These are phyloP conservation scores for Royoungia palumana DNA, from an alignment of 768 basidiomycete genomes.

Conservation along the genomic window DNA sequence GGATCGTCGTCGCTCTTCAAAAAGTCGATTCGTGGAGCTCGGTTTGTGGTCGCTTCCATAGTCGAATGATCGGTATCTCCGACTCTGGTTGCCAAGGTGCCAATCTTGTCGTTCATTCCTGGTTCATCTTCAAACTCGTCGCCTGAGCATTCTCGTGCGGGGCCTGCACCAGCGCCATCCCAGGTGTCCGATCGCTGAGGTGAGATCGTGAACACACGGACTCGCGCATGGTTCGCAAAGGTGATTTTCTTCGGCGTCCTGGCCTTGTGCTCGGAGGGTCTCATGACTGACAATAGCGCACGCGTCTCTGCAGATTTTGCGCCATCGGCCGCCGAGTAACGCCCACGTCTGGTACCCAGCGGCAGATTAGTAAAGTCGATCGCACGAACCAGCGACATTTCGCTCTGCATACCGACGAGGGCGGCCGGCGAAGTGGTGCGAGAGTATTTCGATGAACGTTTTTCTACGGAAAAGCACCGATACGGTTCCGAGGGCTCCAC, in stretches of 20 bases:
- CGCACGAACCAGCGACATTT: slow-evolving; percentile 9
- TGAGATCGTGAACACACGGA: slow-evolving; percentile 18
- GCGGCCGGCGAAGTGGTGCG: background rate
- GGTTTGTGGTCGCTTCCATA: background rate
- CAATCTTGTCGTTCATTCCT: background rate
- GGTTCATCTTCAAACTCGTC: background rate
- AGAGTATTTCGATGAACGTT: background rate
- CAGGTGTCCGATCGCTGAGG: slow-evolving; percentile 4
- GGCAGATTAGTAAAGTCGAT: slow-evolving; percentile 30
- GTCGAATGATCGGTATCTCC: background rate
- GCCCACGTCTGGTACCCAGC: slow-evolving; percentile 7
- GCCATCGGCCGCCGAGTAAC: slow-evolving; percentile 1
- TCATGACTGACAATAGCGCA: slow-evolving; percentile 6
- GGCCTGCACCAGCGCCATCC: background rate
- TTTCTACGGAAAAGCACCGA: background rate
- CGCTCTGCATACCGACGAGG: background rate
- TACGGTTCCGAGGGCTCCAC: background rate
- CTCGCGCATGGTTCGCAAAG: slow-evolving; percentile 22
- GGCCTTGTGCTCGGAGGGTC: slow-evolving; percentile 4
- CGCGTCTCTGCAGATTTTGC: background rate
- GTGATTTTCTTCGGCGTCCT: slow-evolving; percentile 27
- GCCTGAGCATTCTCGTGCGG: background rate
- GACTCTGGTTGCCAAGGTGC: background rate
- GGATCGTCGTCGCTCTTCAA: background rate
- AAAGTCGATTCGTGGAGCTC: background rate